phyloP scores from a whole-genome alignment of 768 basidiomycete genomes.

The Phanerochaete carnosa region DNA sequence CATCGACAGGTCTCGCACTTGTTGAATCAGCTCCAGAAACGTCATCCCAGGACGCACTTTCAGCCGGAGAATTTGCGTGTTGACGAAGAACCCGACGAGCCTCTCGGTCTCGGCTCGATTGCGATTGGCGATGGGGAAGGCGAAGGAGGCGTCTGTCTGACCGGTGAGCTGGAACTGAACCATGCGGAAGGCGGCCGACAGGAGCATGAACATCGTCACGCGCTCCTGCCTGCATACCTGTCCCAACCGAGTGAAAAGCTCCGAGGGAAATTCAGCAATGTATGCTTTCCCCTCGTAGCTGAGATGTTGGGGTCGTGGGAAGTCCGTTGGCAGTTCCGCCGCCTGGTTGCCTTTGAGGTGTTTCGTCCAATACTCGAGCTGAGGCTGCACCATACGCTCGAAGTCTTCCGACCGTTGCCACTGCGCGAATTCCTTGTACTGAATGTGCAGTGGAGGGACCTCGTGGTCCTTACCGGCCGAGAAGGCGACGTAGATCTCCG shows the following conservation, averaged over 20 bases:
- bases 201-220: neutral
- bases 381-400: neutral
- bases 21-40: neutral
- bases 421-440: neutral
- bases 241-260: neutral
- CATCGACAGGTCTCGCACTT: neutral
- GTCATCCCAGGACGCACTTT: neutral
- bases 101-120: neutral
- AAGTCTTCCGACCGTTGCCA: neutral
- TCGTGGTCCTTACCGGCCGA: neutral
- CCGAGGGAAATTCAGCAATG: neutral
- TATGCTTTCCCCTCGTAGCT: neutral
- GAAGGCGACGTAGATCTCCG: neutral
- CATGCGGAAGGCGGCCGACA: neutral
- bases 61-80: neutral
- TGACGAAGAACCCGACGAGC: slow-evolving; percentile 5
- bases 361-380: neutral
- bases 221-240: neutral
- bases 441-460: neutral
- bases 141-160: neutral
- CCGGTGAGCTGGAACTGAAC: neutral
- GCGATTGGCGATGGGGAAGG: neutral
- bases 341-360: neutral
- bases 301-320: neutral
- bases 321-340: neutral